These are phyloP conservation scores for Metahyphopichia silvanorum DNA, from an alignment of 805 yeast genomes.

Conservation along the genomic window DNA sequence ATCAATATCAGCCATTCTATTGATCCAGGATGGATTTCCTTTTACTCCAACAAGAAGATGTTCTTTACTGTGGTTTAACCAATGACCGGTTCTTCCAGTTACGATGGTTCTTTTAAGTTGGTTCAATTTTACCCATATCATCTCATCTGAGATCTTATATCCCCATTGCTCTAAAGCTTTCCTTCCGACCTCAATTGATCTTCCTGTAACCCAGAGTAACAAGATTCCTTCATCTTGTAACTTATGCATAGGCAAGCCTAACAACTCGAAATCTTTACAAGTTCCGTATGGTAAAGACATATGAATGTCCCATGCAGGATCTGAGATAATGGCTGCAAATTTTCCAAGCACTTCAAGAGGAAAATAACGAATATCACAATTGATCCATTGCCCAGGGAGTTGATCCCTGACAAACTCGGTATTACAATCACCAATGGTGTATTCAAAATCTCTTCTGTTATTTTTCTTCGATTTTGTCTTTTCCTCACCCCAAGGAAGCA, in stretches of 20 bases:
- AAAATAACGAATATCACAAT: slow-evolving; percentile 73
- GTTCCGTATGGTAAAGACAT: slow-evolving; percentile 80
- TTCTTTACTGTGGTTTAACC: slow-evolving; percentile 94
- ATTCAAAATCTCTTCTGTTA: slow-evolving; percentile 27
- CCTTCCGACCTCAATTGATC: slow-evolving; percentile 87
- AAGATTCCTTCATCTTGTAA: slow-evolving; percentile 83
- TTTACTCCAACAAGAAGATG: slow-evolving; percentile 83
- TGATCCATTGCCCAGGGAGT: slow-evolving; percentile 78
- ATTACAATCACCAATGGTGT: slow-evolving; percentile 47
- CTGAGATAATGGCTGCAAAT: slow-evolving; percentile 81
- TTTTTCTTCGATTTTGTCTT: slow-evolving; percentile 1
- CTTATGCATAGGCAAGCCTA: slow-evolving; percentile 59
- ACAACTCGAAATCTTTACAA: slow-evolving; percentile 71
- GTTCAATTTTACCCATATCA: slow-evolving; percentile 89
- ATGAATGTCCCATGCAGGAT: slow-evolving; percentile 97
- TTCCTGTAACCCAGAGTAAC: slow-evolving; percentile 91
- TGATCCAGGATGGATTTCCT: slow-evolving; percentile 75
- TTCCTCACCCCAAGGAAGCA: too few relatives aligned
- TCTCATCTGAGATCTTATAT: slow-evolving; percentile 69
- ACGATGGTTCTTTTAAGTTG: slow-evolving; percentile 86
- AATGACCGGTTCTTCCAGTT: slow-evolving; percentile 95
- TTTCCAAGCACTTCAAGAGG: slow-evolving; percentile 73
- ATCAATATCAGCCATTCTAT: slow-evolving; percentile 66
- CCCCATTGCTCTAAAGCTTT: slow-evolving; percentile 81
- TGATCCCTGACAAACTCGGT: slow-evolving; percentile 30